These are phyloP conservation scores for Hyaloraphidium curvatum DNA, from an alignment of 192 early-diverging fungal species.

Conservation along the genomic window DNA sequence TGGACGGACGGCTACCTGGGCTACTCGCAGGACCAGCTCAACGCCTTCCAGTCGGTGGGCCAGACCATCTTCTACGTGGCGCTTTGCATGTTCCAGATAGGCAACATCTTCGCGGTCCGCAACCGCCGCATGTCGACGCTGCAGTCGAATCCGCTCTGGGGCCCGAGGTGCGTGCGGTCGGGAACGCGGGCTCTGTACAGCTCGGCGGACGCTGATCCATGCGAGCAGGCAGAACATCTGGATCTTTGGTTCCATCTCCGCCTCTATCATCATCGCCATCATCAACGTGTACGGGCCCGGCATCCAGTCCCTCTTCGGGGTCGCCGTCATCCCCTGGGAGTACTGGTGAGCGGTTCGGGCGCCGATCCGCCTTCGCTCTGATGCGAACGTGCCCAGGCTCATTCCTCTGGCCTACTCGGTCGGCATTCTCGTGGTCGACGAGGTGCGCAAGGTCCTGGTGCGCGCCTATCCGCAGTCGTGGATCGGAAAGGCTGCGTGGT, in stretches of 20 bases:
- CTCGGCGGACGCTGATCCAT: too few species aligned
- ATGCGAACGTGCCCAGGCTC: too few species aligned
- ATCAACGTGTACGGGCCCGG: constrained; percentile 30
- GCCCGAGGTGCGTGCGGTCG: too few species aligned
- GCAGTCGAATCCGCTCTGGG: constrained; percentile 38
- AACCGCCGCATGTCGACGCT: constrained; percentile 34
- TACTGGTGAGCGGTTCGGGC: too few species aligned
- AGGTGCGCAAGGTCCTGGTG: constrained; percentile 37
- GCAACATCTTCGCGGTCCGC: constrained; percentile 31
- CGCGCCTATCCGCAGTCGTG: constrained; percentile 26
- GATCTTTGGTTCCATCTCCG: constrained; percentile 29
- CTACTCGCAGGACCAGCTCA: constrained; percentile 25
- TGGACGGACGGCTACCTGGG: constrained; percentile 32
- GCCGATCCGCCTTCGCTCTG: too few species aligned
- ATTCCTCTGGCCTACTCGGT: constrained; percentile 33
- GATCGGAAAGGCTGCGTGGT: constrained; percentile 41
- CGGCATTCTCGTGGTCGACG: constrained; percentile 37
- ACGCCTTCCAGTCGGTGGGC: constrained; percentile 20
- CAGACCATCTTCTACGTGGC: constrained; percentile 25
- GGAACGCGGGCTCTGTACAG: too few species aligned
- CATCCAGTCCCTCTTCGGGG: constrained; percentile 35
- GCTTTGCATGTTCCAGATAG: constrained; percentile 37
- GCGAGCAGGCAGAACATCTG: constrained; percentile 24
- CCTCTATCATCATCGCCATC: constrained; percentile 22
- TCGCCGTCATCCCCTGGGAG: constrained; percentile 31